Evolutionary conservation across 2,329 filamentous ascomycete species (phyloP), one percentile per base, ranked within the genome.

Genomic region (Penicillium capsulatum): DNA sequence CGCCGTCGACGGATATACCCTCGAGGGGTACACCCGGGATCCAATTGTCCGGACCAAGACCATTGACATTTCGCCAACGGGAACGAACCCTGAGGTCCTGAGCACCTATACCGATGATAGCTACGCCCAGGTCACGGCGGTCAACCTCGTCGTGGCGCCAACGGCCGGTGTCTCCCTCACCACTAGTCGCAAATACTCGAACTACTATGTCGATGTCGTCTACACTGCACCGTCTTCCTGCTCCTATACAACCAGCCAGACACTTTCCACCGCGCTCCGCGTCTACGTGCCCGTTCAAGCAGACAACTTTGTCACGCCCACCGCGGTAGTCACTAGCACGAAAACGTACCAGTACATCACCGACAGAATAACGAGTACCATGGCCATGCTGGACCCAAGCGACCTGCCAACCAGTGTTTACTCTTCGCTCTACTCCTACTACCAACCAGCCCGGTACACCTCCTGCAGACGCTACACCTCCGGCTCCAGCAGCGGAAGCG

Each of bases 151-250:
- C 11, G 34, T 48, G 1, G 45, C 33, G 2, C 42, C 45, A 2
- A 36, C 42, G 7, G 45, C 42, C 14, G 42, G 42, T 7, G 36
- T 42, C 19, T 24, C 24, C 3, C 22, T 43, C n/a, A n/a, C n/a
- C n/a, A 42, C 40, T 7, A 29, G 29, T 16, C 29, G 45, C 30
- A 29, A 28, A 16, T 38, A 37, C 13, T 19, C 29, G 7, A 17
- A 40, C 17, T 40, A 44, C 39, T 47, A 45, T 16, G 42, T 44
- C 4, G 30, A 38, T 14, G 28, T 48, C 7, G 35, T 33, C 13
- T 48, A 45, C 13, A 48, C 45, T 5, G 38, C 42, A 17, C 42
- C 45, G 1, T n/a, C 42, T n/a, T 45, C 45, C 17, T 48, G 45
- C 36, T 40, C 34, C 6, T 38, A 41, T n/a, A 47, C 44, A 17